Evolutionary conservation across 768 basidiomycete genomes (phyloP).

Genomic region (Lactifluus rugatus): DNA sequence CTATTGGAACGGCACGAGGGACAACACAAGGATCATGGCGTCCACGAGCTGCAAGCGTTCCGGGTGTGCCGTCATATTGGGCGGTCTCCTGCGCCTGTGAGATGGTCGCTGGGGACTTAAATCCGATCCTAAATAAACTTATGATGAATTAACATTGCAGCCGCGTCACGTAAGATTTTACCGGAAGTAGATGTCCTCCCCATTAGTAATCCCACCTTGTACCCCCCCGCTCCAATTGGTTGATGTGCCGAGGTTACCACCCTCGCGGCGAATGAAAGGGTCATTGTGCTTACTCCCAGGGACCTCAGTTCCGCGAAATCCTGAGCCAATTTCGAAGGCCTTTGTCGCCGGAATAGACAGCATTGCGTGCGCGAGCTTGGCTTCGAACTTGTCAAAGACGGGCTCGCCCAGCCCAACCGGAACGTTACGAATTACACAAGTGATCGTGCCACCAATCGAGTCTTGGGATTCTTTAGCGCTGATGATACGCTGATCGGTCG

Average conservation of each 20-base stretch:
- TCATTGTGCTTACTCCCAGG: slow-evolving; percentile 94
- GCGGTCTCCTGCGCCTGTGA: slow-evolving; percentile 85
- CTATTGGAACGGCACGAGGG: slow-evolving; percentile 93
- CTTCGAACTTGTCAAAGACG: slow-evolving; percentile 97
- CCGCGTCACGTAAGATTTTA: slow-evolving; percentile 22
- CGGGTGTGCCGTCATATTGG: slow-evolving; percentile 86
- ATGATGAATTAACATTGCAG: neutral
- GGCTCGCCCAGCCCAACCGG: slow-evolving; percentile 94
- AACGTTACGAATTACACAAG: slow-evolving; percentile 86
- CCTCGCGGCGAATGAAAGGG: slow-evolving; percentile 52
- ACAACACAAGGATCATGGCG: slow-evolving; percentile 98
- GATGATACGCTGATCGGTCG: slow-evolving; percentile 63
- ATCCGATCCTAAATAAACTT: slow-evolving; percentile 57
- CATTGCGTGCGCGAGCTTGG: slow-evolving; percentile 94
- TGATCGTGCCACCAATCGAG: slow-evolving; percentile 97
- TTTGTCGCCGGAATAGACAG: slow-evolving; percentile 98
- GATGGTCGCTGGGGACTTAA: slow-evolving; percentile 98
- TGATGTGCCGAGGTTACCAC: slow-evolving; percentile 69
- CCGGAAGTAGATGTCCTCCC: slow-evolving; percentile 97
- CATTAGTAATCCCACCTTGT: slow-evolving; percentile 97
- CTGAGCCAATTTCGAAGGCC: slow-evolving; percentile 95
- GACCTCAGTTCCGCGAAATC: slow-evolving; percentile 90
- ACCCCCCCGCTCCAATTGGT: slow-evolving; percentile 97
- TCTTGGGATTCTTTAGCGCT: slow-evolving; percentile 85
- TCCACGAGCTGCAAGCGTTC: slow-evolving; percentile 82